Base-by-base conservation (phyloP, 1,139 yeast species). In the Magnusiomyces suaveolens region DNA sequence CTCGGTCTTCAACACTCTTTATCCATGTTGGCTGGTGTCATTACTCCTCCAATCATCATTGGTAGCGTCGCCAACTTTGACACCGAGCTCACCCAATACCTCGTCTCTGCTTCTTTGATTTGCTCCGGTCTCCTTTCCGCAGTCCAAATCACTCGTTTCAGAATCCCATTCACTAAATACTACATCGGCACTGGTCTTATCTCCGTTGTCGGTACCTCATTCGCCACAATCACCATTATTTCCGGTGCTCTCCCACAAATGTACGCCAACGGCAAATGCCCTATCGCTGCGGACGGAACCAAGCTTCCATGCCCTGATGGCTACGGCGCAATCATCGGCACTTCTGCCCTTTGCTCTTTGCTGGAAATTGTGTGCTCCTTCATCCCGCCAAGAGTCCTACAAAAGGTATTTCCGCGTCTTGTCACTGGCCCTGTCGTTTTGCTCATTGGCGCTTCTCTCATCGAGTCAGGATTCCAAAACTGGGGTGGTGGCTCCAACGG, bases 341-440 rank as follows among this genome's bases (percentile, higher is more conserved):
- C 95, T 20, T 83, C 88, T n/a, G 75, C 80, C 53, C 78, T 82
- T 20, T 86, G 95, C 70, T 84, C 88, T 1, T 74, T 89, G 46
- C 65, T 88, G 26, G 95, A 87, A 74, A 75, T 89, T 47, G 63
- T 76, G 6, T 68, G 86, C 54, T 83, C 95, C 1, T 88, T 88
- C 67, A 69, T 84, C 61, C 96, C 96, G 14, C 81, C 96, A 1
- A 77, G 74, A 55, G 63, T 76, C 20, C 76, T 89, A 62, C 87
- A 84, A 68, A 81, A 76, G 60, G 68, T 87, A 48, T 89, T 89
- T 74, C 96, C 96, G 26, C 88, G 95, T 43, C 73, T 87, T 52
- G 96, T 89, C 57, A 88, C 96, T 26, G 96, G 97, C 54, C 95
- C 96, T 1, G 96, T 88, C 52, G 95, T 88, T 41, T 70, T 88